Conservation (phyloP, 768 basidiomycete genomes). For the Exidia glandulosa region DNA sequence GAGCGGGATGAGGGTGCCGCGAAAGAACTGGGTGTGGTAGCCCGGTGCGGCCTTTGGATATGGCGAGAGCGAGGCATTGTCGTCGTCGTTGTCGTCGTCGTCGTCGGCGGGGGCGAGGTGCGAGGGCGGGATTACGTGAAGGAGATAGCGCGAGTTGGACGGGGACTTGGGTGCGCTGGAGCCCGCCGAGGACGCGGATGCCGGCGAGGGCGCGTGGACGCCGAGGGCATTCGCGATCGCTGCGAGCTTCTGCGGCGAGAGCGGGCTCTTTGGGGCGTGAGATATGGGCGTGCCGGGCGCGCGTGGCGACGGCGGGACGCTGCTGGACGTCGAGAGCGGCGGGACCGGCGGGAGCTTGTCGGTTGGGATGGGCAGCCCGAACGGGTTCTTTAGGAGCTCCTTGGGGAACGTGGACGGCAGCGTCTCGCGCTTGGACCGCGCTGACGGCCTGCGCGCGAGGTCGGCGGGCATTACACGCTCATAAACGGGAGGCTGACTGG, state of each 20-base stretch:
- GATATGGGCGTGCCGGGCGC: neutral
- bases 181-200: constrained; percentile 22
- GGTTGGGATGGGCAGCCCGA: neutral
- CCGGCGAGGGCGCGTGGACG: constrained; percentile 62
- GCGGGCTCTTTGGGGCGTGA: constrained; percentile 24
- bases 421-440: neutral
- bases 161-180: constrained; percentile 17
- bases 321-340: neutral
- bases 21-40: constrained; percentile 68
- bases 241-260: constrained; percentile 67
- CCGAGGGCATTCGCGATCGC: constrained; percentile 81
- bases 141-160: constrained; percentile 53
- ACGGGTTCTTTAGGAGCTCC: neutral
- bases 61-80: constrained; percentile 26
- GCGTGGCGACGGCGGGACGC: neutral
- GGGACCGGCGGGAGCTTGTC: neutral
- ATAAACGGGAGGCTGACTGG: neutral
- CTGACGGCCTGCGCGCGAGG: neutral
- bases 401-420: neutral
- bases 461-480: neutral
- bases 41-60: constrained; percentile 52
- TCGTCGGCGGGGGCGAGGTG: constrained; percentile 58
- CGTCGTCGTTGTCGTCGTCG: constrained; percentile 23
- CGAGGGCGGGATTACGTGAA: constrained; percentile 74
- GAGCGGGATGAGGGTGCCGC: constrained; percentile 81